Evolutionary conservation across 805 yeast genomes (phyloP).

Genomic region (Candida boleticola): DNA sequence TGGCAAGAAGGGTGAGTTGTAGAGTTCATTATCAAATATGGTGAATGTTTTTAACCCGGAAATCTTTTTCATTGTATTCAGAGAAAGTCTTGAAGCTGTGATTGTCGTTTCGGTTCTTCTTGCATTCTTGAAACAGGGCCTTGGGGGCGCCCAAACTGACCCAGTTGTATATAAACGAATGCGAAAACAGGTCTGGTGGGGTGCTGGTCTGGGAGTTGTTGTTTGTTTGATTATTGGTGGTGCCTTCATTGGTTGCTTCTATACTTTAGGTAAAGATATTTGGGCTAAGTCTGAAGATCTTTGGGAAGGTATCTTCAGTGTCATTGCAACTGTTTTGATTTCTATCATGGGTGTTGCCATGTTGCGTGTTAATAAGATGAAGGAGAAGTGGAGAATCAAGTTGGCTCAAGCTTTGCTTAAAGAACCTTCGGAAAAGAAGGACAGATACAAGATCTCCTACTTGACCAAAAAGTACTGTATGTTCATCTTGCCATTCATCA

Average conservation of each 20-base stretch:
- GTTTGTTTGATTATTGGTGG: conserved; percentile 81
- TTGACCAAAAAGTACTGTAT: conserved; percentile 64
- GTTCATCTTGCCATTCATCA: conserved; percentile 86
- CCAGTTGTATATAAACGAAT: conserved; percentile 54
- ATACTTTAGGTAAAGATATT: conserved; percentile 71
- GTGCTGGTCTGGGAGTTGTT: conserved; percentile 65
- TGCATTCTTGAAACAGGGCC: conserved; percentile 84
- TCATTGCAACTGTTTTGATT: conserved; percentile 83
- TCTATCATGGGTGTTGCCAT: conserved; percentile 91
- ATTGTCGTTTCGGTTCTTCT: conserved; percentile 82
- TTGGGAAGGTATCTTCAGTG: conserved; percentile 92
- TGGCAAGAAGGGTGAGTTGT: too few species aligned
- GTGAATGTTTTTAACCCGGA: conserved; percentile 60
- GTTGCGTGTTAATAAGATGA: conserved; percentile 91
- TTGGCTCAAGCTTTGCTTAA: conserved; percentile 77
- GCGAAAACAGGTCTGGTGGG: conserved; percentile 77
- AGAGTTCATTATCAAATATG: too few species aligned
- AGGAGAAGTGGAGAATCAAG: conserved; percentile 91
- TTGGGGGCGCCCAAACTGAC: conserved; percentile 52
- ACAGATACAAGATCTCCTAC: conserved; percentile 36
- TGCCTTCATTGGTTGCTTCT: conserved; percentile 92
- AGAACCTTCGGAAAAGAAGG: conserved; percentile 46
- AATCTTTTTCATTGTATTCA: conserved; percentile 82
- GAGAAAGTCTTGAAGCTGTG: conserved; percentile 89
- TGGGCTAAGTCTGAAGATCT: conserved; percentile 86